Evolutionary conservation across 2,329 filamentous ascomycete species (phyloP), one percentile per base, ranked within the genome.

Genomic region (Aspergillus amoenus): DNA sequence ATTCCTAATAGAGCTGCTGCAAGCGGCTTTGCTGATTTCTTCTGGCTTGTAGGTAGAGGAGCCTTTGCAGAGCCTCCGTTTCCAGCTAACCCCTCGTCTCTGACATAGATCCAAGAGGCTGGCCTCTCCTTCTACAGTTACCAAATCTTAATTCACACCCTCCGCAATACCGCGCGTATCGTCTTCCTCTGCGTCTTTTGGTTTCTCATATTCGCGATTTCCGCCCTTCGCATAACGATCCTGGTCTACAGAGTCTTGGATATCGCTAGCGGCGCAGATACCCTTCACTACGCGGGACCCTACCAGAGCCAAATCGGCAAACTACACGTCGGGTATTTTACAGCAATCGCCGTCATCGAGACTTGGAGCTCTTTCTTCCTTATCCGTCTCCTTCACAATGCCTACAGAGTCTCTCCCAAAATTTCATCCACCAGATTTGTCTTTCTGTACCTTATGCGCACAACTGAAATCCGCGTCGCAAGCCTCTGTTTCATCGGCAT

Each of bases 401-500:
- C 56, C 7, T 50, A 51, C 18, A 22, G 34, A 17, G 54, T 56
- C 41, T 51, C 47, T 4, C 54, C 54, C 4, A 46, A 45, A 13
- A 15, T 51, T 17, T 56, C 54, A 12, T 51, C 54, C 21, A 40
- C 42, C 5, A 51, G 34, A 34, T 41, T 30, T 13, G 32, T 58
- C 15, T 55, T 55, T 27, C 30, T 40, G n/a, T 50, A 49, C 22
- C 56, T 58, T 11, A 39, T 55, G 12, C 46, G 51, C n/a, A 45
- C 51, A 8, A 54, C 56, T 5, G 56, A 58, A 42, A 34, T 58
- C 13, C 56, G 56, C 13, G 39, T 58, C 18, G 50, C 56, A 34
- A 55, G 51, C 37, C 41, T 58, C 18, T 58, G 56, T 15, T 55
- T 58, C n/a, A 58, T 58, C 24, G 51, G 56, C n/a, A 58, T 58